Evolutionary conservation across 2,329 filamentous ascomycete genomes (phyloP), one percentile per base, ranked within the genome.

Genomic region (Fusarium miscanthi): DNA sequence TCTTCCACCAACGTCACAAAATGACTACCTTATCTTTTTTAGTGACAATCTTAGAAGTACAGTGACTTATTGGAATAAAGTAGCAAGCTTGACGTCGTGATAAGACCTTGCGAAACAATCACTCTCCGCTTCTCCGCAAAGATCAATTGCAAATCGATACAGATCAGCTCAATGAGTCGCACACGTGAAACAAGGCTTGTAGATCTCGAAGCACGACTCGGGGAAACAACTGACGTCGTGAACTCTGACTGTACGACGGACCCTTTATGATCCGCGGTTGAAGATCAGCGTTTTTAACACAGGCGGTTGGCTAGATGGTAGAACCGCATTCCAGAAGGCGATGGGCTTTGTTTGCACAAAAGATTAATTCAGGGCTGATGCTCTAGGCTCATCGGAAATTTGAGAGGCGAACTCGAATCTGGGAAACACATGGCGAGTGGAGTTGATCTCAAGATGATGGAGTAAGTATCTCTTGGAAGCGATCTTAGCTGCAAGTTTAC

Each of bases 401-500:
- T 33, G 30, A 30, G 35, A 54, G 52, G 30, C 41, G 61, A 58
- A 73, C 49, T 60, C 63, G 58, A 64, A 59, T 46, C 52, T 52
- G 19, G 16, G 25, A 57, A 64, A 53, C 70, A 74, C 70, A 74
- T 74, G 70, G 70, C 70, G 51, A 48, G 70, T 72, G 70, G 66
- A 68, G 58, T 67, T 59, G 43, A 65, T 59, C 33, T 57, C 14
- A 17, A 59, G 54, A 27, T 68, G 45, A 38, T 45, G 48, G 70
- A 57, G 41, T 49, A 59, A 35, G 43, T 53, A 45, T 35, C 23
- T 48, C 23, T 8, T 48, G 27, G 33, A 59, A 40, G 16, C 17
- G 43, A 52, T 38, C n/a, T 38, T n/a, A 41, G 53, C 12, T 54
- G 51, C 23, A 45, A 40, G 42, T 51, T 46, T 33, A 25, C 45